Evolutionary conservation across 2,329 filamentous ascomycete species (phyloP), one percentile per base, ranked within the genome.

Genomic region (Fusarium nematophilum): DNA sequence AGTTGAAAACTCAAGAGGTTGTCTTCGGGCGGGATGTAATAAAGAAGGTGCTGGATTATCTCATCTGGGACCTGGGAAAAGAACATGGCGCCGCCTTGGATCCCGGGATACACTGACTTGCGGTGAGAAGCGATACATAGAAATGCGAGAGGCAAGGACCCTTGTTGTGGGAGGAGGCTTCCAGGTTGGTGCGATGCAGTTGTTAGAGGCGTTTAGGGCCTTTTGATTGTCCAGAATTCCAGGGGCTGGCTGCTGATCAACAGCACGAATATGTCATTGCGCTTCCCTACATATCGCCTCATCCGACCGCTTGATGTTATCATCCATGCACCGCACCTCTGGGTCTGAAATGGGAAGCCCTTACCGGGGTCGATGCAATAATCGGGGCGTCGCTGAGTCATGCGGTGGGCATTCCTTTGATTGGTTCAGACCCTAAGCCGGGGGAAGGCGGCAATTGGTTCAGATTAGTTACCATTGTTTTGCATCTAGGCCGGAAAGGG

Each of bases 41-140:
- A 81, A 64, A 97, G 82, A 64, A 98, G 90, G 47, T 88, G 84
- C 71, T 92, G 87, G 67, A 98, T 82, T 60, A 98, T 85, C 79
- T 99, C 95, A 75, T 94, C 90, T 33, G 93, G 93, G 29, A 95
- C 80, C 48, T 72, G 65, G 31, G 78, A 72, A 51, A 85, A 68
- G 30, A 75, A 74, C 72, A 76, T 74, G 62, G 48, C 68, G 60
- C 53, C 53, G 60, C 55, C 42, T 48, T 52, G 15, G 14, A 42
- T 42, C 47, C 54, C 43, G 36, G 42, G 36, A 26, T 37, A 57
- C 29, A 27, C 9, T 17, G 38, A 44, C 36, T 39, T 18, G 58
- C 47, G 59, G 47, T 62, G 56, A 53, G 39, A 36, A 43, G 43
- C 34, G 53, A 34, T 50, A 46, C 40, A 31, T 31, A 42, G 36